phyloP scores from a whole-genome alignment of 768 basidiomycete genomes.

The Clitopilus passeckerianus region DNA sequence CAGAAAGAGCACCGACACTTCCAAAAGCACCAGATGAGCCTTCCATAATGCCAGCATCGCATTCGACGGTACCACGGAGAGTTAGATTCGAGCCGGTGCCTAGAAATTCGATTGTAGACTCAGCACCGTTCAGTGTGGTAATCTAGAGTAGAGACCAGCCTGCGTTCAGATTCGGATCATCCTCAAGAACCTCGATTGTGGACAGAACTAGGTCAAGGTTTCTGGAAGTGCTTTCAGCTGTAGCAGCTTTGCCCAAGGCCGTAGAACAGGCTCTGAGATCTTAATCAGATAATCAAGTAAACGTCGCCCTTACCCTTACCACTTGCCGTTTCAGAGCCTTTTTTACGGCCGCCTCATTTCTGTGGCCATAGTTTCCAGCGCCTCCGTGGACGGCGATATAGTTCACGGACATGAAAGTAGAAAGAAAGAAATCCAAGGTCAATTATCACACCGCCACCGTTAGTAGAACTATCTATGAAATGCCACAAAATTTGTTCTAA shows the following conservation, averaged over 20 bases:
- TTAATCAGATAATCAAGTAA: background rate
- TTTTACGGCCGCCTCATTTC: constrained; percentile 48
- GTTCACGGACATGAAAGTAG: constrained; percentile 10
- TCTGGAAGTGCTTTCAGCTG: background rate
- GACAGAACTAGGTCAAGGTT: constrained; percentile 44
- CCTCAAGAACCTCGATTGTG: constrained; percentile 57
- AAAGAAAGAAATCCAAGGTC: constrained; percentile 2
- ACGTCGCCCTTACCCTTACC: background rate
- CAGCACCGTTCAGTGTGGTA: background rate
- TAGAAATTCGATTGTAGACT: constrained; percentile 13
- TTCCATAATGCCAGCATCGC: constrained; percentile 76
- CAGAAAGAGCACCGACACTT: constrained; percentile 68
- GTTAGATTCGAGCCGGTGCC: constrained; percentile 81
- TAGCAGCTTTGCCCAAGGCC: background rate
- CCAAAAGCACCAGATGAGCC: constrained; percentile 44
- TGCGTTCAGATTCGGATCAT: constrained; percentile 67
- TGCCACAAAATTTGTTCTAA: no score
- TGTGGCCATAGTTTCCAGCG: constrained; percentile 57
- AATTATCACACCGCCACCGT: background rate
- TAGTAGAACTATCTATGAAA: background rate
- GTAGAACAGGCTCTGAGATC: background rate
- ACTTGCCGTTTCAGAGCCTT: constrained; percentile 50
- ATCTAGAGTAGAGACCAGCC: constrained; percentile 30
- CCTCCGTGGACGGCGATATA: constrained; percentile 74
- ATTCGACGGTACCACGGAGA: constrained; percentile 69